phyloP scores from a whole-genome alignment of 257 asterid species.

The Leonotis leonurus region DNA sequence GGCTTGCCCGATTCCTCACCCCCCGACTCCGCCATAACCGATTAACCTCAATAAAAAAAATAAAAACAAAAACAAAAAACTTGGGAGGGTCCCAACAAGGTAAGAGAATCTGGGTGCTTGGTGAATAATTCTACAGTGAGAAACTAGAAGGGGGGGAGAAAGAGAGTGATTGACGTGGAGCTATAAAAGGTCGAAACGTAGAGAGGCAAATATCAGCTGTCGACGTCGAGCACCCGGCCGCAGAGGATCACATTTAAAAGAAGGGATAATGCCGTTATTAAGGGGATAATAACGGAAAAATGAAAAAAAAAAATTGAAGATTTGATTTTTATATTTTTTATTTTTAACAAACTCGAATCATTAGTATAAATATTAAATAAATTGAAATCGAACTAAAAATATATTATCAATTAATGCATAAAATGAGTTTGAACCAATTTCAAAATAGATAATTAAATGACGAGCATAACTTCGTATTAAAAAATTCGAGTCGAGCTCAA shows the following conservation, averaged over 20 bases:
- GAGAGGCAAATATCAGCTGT: neutral
- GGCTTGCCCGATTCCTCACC: neutral
- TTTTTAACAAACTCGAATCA: too few species aligned
- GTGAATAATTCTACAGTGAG: neutral
- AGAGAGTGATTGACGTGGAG: neutral
- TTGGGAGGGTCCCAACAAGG: neutral
- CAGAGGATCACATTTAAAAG: neutral
- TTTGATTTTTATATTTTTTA: too few species aligned
- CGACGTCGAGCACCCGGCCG: neutral
- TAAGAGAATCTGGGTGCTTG: neutral
- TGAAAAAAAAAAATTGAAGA: too few species aligned
- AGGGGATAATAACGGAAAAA: too few species aligned
- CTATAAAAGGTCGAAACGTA: constrained; percentile 1
- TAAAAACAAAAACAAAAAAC: neutral
- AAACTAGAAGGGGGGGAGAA: too few species aligned
- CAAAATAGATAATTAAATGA: too few species aligned
- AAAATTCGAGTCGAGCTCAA: too few species aligned
- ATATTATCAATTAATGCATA: too few species aligned
- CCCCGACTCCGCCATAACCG: constrained; percentile 4
- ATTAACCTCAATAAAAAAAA: neutral
- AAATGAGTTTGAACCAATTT: too few species aligned
- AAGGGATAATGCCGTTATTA: neutral
- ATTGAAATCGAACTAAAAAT: too few species aligned
- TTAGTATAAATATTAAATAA: too few species aligned
- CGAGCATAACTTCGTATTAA: too few species aligned